Evolutionary conservation across 2,329 filamentous ascomycete genomes (phyloP).

Genomic region (Colletotrichum costaricense): DNA sequence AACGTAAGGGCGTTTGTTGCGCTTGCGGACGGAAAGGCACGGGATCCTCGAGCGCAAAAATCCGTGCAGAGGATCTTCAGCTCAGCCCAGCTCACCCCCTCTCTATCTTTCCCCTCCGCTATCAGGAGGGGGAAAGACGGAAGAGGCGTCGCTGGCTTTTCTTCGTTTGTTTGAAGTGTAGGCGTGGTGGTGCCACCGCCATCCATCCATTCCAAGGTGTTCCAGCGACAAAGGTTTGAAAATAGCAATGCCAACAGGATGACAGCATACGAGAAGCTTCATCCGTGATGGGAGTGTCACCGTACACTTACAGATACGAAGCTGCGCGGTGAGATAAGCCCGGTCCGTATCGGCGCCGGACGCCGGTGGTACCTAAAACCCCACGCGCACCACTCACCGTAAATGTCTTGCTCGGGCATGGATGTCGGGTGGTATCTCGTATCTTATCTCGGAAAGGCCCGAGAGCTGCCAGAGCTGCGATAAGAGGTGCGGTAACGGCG

Average conservation of each 20-base stretch:
- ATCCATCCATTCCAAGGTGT: background rate
- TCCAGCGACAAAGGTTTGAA: background rate
- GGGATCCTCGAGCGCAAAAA: background rate
- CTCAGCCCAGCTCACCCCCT: background rate
- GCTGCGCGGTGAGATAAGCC: slow-evolving; percentile 1
- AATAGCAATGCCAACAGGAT: slow-evolving; percentile 22
- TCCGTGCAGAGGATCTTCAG: too few species aligned
- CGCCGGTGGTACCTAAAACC: background rate
- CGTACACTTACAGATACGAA: slow-evolving; percentile 4
- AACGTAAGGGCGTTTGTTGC: background rate
- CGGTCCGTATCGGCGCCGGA: background rate
- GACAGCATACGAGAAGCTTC: slow-evolving; percentile 22
- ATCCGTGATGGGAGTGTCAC: background rate
- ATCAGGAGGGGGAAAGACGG: background rate
- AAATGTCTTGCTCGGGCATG: background rate
- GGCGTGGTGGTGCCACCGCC: slow-evolving; percentile 11
- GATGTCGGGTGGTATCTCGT: background rate
- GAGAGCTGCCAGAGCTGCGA: background rate
- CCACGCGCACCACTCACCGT: background rate
- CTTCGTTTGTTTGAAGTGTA: background rate
- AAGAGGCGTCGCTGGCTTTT: background rate
- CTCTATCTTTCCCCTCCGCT: background rate
- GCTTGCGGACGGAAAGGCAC: background rate
- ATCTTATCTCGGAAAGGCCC: slow-evolving; percentile 10
- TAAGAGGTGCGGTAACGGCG: slow-evolving; percentile 11